A percentile compares a stretch with the other conserved stretches of the same genome.
phyloP scores from a whole-genome alignment of 139 green algal species.

The Micractinium conductrix region DNA sequence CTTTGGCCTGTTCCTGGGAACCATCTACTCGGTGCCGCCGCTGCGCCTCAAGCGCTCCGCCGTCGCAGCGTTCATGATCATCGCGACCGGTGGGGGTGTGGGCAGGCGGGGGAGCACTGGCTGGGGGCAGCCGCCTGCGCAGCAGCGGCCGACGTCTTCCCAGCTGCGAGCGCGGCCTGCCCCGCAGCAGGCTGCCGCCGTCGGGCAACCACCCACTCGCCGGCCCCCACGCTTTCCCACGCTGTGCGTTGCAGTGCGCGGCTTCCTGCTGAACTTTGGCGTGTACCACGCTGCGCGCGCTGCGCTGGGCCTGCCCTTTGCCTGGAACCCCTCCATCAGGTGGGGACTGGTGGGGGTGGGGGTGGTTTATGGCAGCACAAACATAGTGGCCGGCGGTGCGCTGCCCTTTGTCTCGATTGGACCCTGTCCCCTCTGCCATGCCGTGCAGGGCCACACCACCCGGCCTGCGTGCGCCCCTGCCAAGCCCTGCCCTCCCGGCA shows the following conservation, averaged over 20 bases:
- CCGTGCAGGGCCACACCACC: too few species aligned
- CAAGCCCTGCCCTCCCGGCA: too few species aligned
- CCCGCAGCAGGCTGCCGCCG: too few species aligned
- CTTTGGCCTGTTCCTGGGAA: slow-evolving; percentile 94
- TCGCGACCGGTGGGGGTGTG: slow-evolving; percentile 72
- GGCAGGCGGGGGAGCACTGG: not conserved
- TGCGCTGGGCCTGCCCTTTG: slow-evolving; percentile 89
- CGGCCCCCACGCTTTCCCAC: not conserved
- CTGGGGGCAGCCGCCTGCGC: too few species aligned
- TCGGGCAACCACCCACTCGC: too few species aligned
- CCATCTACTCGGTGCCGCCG: slow-evolving; percentile 96
- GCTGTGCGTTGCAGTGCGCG: slow-evolving; percentile 69
- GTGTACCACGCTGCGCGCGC: slow-evolving; percentile 96
- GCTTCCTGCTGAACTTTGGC: slow-evolving; percentile 99
- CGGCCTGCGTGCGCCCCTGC: too few species aligned
- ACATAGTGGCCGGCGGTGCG: too few species aligned
- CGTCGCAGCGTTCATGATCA: slow-evolving; percentile 97
- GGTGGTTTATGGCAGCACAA: too few species aligned
- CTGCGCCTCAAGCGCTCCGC: slow-evolving; percentile 95
- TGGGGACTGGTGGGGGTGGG: slow-evolving; percentile 23
- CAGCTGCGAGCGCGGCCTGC: too few species aligned
- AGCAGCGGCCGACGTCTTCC: too few species aligned
- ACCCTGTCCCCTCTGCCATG: too few species aligned
- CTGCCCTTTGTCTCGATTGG: too few species aligned
- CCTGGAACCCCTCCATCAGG: slow-evolving; percentile 86